Evolutionary conservation across 768 basidiomycete genomes (phyloP).

Genomic region (Pleurotus pulmonarius): DNA sequence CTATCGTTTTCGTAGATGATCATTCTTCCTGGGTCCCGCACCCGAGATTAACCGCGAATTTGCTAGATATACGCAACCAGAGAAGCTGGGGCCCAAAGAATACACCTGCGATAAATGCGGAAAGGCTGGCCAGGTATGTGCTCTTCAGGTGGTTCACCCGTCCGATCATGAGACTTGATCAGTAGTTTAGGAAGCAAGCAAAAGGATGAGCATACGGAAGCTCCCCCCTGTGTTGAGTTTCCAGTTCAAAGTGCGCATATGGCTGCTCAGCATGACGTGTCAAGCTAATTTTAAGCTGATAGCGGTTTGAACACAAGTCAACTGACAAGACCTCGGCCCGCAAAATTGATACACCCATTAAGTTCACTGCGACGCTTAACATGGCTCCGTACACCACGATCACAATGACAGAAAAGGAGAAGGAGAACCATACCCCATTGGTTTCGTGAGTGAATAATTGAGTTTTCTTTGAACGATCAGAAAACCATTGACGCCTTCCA

Average conservation of each 20-base stretch:
- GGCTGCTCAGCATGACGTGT: background rate
- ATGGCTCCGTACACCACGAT: constrained; percentile 86
- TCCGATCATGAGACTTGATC: constrained; percentile 3
- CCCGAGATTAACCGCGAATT: constrained; percentile 1
- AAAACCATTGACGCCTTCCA: constrained; percentile 15
- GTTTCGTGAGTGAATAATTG: background rate
- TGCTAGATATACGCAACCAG: constrained; percentile 76
- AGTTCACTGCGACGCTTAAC: constrained; percentile 79
- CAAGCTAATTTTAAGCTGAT: constrained; percentile 5
- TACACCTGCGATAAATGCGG: constrained; percentile 84
- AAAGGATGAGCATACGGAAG: constrained; percentile 79
- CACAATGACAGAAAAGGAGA: constrained; percentile 47
- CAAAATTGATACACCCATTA: constrained; percentile 82
- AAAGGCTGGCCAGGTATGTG: constrained; percentile 56
- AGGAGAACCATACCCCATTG: constrained; percentile 26
- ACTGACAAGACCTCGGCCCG: constrained; percentile 67
- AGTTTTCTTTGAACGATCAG: background rate
- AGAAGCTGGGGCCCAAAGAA: constrained; percentile 78
- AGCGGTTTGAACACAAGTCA: constrained; percentile 92
- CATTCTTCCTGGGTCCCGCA: background rate
- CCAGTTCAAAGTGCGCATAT: constrained; percentile 77
- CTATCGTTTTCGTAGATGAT: constrained; percentile 8
- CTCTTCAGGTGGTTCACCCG: constrained; percentile 8
- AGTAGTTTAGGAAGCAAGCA: constrained; percentile 63
- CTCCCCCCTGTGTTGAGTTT: constrained; percentile 89